Evolutionary conservation across 163 green algal genomes (phyloP).

Genomic region (Chlorella variabilis): DNA sequence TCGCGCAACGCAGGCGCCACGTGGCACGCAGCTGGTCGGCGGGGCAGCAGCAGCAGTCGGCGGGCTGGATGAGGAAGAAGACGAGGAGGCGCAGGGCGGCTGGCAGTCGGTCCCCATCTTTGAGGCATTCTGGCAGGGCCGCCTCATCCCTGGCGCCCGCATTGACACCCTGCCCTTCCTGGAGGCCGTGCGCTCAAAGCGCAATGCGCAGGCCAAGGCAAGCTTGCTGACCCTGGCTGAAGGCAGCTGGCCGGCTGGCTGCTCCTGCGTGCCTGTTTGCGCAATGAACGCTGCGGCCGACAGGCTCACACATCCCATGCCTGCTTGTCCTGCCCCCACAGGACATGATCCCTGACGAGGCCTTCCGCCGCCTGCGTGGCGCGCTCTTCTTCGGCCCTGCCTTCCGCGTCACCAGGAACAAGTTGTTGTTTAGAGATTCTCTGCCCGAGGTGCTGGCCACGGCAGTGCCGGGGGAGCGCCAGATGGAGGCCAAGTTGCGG

Average conservation of each 20-base stretch:
- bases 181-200: slow-evolving; percentile 66
- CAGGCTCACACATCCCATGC: no score
- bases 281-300: no score
- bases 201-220: slow-evolving; percentile 52
- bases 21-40: slow-evolving; percentile 10
- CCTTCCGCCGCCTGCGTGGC: slow-evolving; percentile 73
- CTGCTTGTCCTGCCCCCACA: background rate
- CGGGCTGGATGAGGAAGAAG: slow-evolving; percentile 16
- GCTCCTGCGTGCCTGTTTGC: no score
- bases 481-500: slow-evolving; percentile 66
- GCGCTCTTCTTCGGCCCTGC: slow-evolving; percentile 83
- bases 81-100: slow-evolving; percentile 7
- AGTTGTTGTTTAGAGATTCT: slow-evolving; percentile 74
- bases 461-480: slow-evolving; percentile 59
- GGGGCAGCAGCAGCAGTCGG: no score
- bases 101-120: slow-evolving; percentile 33
- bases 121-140: slow-evolving; percentile 80
- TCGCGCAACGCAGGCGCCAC: slow-evolving; percentile 12
- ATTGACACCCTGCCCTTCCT: slow-evolving; percentile 83
- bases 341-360: slow-evolving; percentile 79
- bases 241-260: background rate
- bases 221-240: background rate
- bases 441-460: slow-evolving; percentile 65
- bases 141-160: slow-evolving; percentile 80
- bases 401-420: slow-evolving; percentile 85